phyloP scores from a whole-genome alignment of 148 eudicot species.

The Persicaria maculosa region DNA sequence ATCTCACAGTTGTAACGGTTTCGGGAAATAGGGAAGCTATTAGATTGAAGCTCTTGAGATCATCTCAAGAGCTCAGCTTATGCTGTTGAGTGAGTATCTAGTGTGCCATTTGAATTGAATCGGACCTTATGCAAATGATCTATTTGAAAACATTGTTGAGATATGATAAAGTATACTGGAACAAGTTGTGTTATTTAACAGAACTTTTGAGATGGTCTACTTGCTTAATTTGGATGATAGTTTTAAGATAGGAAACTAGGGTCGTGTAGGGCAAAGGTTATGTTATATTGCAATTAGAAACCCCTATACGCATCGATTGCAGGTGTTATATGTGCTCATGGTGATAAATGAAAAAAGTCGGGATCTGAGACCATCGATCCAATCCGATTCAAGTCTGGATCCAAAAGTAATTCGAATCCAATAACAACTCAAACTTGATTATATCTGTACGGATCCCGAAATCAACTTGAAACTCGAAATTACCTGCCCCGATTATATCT shows the following conservation, averaged over 20 bases:
- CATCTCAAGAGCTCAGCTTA: background rate
- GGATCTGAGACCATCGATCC: too few relatives aligned
- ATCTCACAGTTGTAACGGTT: slow-evolving; percentile 51
- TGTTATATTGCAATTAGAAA: too few relatives aligned
- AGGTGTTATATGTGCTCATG: too few relatives aligned
- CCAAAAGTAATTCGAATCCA: too few relatives aligned
- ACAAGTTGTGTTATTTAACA: background rate
- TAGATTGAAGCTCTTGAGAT: background rate
- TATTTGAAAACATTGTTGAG: background rate
- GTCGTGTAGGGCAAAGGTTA: too few relatives aligned
- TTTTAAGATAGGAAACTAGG: background rate
- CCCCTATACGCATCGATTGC: too few relatives aligned
- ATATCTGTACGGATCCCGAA: too few relatives aligned
- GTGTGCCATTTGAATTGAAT: background rate
- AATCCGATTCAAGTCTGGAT: too few relatives aligned
- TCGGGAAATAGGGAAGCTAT: slow-evolving; percentile 23
- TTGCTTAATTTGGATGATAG: background rate
- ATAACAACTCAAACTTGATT: too few relatives aligned
- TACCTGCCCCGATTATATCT: too few relatives aligned
- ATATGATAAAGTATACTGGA: background rate
- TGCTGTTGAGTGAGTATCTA: background rate
- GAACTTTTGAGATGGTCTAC: background rate
- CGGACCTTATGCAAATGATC: background rate
- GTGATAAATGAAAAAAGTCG: too few relatives aligned
- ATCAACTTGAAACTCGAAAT: too few relatives aligned